Percentiles rank a stretch among this genome's conserved stretches.
Evolutionary conservation across 2,329 filamentous ascomycete genomes (phyloP).

Genomic region (Lasiodiplodia hormozganensis): DNA sequence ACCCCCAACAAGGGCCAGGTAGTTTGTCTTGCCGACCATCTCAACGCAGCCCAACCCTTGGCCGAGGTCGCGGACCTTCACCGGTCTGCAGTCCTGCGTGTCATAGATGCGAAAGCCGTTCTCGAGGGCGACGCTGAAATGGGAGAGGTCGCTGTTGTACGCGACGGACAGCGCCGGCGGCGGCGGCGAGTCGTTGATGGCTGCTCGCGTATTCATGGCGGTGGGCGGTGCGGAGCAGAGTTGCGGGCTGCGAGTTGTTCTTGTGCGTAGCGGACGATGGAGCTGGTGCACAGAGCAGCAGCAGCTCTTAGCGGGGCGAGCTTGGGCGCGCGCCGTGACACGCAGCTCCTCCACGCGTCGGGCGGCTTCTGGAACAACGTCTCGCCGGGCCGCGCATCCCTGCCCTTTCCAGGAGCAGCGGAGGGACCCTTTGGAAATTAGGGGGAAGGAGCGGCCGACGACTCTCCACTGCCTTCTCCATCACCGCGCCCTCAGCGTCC

Average conservation of each 20-base stretch:
- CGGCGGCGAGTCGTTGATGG: constrained; percentile 78
- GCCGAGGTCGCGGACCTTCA: constrained; percentile 45
- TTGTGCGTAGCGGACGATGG: not conserved
- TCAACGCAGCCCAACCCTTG: constrained; percentile 82
- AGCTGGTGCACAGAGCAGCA: constrained; percentile 1
- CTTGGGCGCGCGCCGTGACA: constrained; percentile 12
- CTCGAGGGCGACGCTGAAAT: constrained; percentile 86
- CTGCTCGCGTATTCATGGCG: constrained; percentile 85
- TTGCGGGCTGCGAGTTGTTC: not conserved
- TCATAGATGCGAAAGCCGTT: constrained; percentile 72
- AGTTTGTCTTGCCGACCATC: constrained; percentile 88
- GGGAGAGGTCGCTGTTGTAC: constrained; percentile 85
- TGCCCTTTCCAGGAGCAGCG: constrained; percentile 26
- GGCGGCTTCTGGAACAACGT: constrained; percentile 22
- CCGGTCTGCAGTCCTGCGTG: constrained; percentile 40
- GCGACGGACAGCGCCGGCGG: constrained; percentile 80
- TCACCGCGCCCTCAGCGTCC: constrained; percentile 27
- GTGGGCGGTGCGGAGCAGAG: not conserved
- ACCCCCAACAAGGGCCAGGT: constrained; percentile 87
- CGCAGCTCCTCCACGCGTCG: constrained; percentile 23
- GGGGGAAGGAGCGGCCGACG: constrained; percentile 30
- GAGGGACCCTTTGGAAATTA: constrained; percentile 31
- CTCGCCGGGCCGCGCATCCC: constrained; percentile 26
- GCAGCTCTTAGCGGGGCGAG: constrained; percentile 29
- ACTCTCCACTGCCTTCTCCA: constrained; percentile 29